Percentiles rank a stretch among this genome's conserved stretches.
Conservation (phyloP, 176 grass and related monocot species). For the Triticum dicoccoides region DNA sequence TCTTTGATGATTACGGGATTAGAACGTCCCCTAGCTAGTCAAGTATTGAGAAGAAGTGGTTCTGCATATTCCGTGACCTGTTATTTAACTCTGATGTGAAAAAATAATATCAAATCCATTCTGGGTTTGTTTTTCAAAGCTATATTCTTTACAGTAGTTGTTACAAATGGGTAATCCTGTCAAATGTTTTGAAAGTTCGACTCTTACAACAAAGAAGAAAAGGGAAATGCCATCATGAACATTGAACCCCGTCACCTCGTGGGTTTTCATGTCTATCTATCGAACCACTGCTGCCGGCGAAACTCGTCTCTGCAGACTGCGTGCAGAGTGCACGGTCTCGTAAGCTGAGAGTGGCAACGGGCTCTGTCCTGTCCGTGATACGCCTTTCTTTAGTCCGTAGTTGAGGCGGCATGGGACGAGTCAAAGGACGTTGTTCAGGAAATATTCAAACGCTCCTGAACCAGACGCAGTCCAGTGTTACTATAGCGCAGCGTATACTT, state of each 20-base stretch:
- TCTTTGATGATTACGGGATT: too few relatives aligned
- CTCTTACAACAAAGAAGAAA: not conserved
- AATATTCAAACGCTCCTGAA: slow-evolving; percentile 25
- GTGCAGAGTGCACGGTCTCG: not conserved
- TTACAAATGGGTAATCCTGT: not conserved
- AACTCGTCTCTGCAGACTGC: not conserved
- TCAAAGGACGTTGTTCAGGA: not conserved
- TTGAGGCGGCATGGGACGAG: not conserved
- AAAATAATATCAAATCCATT: too few relatives aligned
- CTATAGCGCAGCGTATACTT: not conserved
- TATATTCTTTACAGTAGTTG: not conserved
- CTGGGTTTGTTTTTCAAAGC: too few relatives aligned
- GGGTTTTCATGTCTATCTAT: not conserved
- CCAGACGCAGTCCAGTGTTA: not conserved
- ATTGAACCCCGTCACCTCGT: not conserved
- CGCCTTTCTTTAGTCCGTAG: not conserved
- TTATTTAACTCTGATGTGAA: not conserved
- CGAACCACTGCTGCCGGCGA: not conserved
- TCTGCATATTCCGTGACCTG: not conserved
- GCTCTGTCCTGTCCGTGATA: not conserved
- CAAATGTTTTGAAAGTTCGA: not conserved
- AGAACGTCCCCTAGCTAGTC: too few relatives aligned
- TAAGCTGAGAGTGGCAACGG: not conserved
- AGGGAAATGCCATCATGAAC: not conserved
- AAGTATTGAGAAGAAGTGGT: not conserved